Evolutionary conservation across 176 grass and related monocot genomes (phyloP).

Genomic region (Avena sativa): DNA sequence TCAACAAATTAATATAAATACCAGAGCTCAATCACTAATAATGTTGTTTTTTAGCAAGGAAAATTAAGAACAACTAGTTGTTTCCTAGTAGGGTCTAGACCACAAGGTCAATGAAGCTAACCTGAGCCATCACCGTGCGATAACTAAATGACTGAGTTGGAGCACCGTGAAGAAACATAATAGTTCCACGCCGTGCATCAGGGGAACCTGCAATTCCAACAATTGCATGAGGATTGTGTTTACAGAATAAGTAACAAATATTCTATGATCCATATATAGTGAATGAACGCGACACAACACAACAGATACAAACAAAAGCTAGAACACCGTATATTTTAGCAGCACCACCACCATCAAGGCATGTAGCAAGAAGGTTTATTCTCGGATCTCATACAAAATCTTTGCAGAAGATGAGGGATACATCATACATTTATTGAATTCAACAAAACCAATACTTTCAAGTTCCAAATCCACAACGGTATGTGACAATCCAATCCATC

Average conservation of each 20-base stretch:
- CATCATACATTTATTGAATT: not conserved
- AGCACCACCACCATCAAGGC: not conserved
- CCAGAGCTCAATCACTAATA: not conserved
- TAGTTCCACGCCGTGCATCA: conserved; percentile 64
- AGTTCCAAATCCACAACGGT: not conserved
- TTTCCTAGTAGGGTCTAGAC: not conserved
- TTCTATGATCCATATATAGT: not conserved
- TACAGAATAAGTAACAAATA: conserved; percentile 4
- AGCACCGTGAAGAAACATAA: conserved; percentile 93
- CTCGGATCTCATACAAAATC: not conserved
- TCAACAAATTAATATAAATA: not conserved
- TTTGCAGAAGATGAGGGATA: not conserved
- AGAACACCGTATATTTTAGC: not conserved
- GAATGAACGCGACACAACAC: not conserved
- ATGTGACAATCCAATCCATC: not conserved
- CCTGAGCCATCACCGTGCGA: conserved; percentile 84
- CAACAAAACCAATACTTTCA: not conserved
- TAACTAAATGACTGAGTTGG: conserved; percentile 97
- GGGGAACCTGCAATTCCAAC: conserved; percentile 58
- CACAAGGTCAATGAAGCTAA: conserved; percentile 44
- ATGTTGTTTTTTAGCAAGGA: not conserved
- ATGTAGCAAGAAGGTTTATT: not conserved
- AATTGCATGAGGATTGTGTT: not conserved
- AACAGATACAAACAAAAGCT: no score
- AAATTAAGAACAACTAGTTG: not conserved